These are phyloP conservation scores for Rhodamnia rubescens DNA, from an alignment of 345 rosid species.

Conservation along the genomic window DNA sequence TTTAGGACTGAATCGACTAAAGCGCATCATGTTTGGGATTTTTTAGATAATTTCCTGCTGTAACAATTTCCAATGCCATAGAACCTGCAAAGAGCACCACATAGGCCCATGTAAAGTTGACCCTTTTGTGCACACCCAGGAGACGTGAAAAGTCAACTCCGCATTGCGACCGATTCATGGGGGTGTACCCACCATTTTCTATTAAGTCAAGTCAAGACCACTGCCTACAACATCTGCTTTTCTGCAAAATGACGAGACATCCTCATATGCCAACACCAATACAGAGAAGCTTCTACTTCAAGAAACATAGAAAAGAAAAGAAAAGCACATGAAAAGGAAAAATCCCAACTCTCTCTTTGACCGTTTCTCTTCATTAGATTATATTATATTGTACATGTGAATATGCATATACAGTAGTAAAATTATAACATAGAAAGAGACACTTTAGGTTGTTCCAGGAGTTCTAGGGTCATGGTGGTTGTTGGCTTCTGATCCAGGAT, in stretches of 20 bases:
- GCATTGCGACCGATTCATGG: background rate
- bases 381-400: background rate
- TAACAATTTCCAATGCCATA: background rate
- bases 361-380: background rate
- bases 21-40: too few species aligned
- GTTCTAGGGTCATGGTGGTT: conserved; percentile 13
- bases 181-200: background rate
- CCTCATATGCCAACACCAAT: background rate
- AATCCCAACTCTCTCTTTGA: background rate
- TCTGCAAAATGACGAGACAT: background rate
- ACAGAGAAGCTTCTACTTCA: background rate
- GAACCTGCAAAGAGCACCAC: background rate
- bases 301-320: background rate
- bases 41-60: background rate
- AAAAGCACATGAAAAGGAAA: background rate
- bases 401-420: background rate
- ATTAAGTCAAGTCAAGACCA: background rate
- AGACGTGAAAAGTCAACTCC: background rate
- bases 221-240: background rate
- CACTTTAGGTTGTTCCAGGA: background rate
- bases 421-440: background rate
- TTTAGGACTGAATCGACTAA: too few species aligned
- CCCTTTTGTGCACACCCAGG: background rate
- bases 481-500: conserved; percentile 74
- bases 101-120: background rate